These are phyloP conservation scores for Calonectria fujianensis DNA, from an alignment of 2,329 filamentous ascomycete genomes.

Conservation along the genomic window DNA sequence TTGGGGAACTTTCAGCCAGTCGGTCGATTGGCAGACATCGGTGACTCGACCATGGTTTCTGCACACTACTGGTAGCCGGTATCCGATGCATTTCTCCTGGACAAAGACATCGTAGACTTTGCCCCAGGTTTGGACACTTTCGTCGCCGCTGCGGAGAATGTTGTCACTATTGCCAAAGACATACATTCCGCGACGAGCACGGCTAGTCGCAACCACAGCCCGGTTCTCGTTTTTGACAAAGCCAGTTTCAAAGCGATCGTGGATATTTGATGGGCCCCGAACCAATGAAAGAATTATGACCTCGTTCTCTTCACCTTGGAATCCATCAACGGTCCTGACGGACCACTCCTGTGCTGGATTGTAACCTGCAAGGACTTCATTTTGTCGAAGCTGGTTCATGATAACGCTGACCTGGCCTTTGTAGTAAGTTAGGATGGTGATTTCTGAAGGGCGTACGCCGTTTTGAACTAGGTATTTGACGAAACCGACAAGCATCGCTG, in stretches of 20 bases:
- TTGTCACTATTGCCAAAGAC: conserved; percentile 85
- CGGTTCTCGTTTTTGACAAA: conserved; percentile 81
- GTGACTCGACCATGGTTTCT: conserved; percentile 72
- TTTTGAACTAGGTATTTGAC: conserved; percentile 83
- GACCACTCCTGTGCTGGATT: conserved; percentile 65
- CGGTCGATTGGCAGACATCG: conserved; percentile 70
- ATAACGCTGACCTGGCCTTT: conserved; percentile 86
- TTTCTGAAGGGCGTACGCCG: conserved; percentile 74
- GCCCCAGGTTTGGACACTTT: conserved; percentile 65
- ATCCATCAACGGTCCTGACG: conserved; percentile 89
- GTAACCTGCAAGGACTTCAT: conserved; percentile 51
- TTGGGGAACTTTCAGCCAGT: conserved; percentile 66
- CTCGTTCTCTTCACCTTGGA: conserved; percentile 94
- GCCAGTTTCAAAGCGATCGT: conserved; percentile 72
- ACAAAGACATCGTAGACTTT: conserved; percentile 64
- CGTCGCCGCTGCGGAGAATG: conserved; percentile 66
- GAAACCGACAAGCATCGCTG: conserved; percentile 84
- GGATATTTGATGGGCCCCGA: conserved; percentile 75
- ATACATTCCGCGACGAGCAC: conserved; percentile 87
- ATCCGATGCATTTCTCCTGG: conserved; percentile 55
- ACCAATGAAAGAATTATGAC: conserved; percentile 88
- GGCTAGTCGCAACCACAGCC: conserved; percentile 76
- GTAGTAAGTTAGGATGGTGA: conserved; percentile 92
- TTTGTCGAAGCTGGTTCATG: conserved; percentile 65
- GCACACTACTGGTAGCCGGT: conserved; percentile 78